Evolutionary conservation across 257 asterid genomes (phyloP), one percentile per base, ranked within the genome.

Genomic region (Hygrophila difformis): DNA sequence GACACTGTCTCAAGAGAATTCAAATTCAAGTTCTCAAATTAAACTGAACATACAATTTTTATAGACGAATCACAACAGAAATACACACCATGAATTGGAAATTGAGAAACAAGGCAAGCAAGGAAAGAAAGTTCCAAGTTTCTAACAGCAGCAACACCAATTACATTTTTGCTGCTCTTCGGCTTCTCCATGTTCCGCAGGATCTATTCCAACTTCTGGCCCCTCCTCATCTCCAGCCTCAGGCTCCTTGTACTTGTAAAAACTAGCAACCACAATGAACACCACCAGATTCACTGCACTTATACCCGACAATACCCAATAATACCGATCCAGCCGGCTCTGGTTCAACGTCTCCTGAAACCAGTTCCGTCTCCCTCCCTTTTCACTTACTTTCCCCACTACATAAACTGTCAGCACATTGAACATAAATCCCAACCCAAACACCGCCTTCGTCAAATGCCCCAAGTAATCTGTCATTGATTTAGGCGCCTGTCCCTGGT

Each of bases 261-360:
- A 5, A 4, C 12, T 39, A 1, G 69, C 78, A 19, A 67, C 74
- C 19, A 47, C 2, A 0, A 52, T 44, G 40, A 51, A 72, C 9
- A 53, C 43, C 1, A 62, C 33, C 12, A 79, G 53, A 38, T 67
- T 72, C 29, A 24, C 72, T 6, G 54, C 36, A 40, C 78, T 64
- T 14, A 80, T 26, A 11, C 12, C 67, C 0, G 78, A 82, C 53
- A 77, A 54, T 6, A 62, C 51, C 84, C 80, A 75, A 12, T 70
- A 81, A 52, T 72, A 77, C 49, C 66, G 44, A 35, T 81, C 88
- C 54, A 75, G 22, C 2, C 78, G 73, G 18, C 88, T 78, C 67
- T 10, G 18, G 12, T 67, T 72, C 62, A 81, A 53, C 3, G 74
- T 56, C 18, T 18, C 6, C 52, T 73, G 62, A 12, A 77, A 75